Percentiles rank a stretch among this genome's conserved stretches.
These are phyloP conservation scores for Cymbopogon citratus DNA, from an alignment of 176 grass and related monocot genomes.

Conservation along the genomic window DNA sequence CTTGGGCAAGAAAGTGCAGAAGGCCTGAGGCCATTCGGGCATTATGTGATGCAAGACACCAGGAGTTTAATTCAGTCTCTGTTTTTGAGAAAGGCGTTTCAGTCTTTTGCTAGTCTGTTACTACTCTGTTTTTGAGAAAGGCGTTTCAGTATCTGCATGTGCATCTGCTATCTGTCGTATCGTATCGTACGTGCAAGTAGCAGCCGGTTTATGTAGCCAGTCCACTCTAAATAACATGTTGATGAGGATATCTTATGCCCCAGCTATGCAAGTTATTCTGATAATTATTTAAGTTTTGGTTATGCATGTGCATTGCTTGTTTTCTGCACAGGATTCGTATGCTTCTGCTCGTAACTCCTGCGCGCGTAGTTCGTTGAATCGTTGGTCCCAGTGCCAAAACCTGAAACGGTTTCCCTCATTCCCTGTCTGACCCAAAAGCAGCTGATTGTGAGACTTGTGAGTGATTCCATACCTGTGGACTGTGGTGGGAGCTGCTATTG, in stretches of 20 bases:
- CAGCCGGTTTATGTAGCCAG: not conserved
- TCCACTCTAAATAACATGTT: not conserved
- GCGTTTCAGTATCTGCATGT: not conserved
- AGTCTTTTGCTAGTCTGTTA: too few relatives aligned
- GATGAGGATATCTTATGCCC: too few relatives aligned
- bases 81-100: too few relatives aligned
- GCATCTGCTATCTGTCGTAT: not conserved
- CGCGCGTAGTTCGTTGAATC: not conserved
- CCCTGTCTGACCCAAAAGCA: not conserved
- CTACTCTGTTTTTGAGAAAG: too few relatives aligned
- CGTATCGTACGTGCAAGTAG: not conserved
- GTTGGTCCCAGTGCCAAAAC: not conserved
- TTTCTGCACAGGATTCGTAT: not conserved
- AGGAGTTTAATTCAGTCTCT: too few relatives aligned
- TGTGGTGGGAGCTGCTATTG: too few relatives aligned
- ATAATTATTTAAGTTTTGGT: not conserved
- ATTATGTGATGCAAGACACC: too few relatives aligned
- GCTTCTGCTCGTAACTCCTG: not conserved
- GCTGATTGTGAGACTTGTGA: not conserved
- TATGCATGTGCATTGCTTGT: not conserved
- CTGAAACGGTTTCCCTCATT: too few relatives aligned
- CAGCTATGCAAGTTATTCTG: too few relatives aligned
- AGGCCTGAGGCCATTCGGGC: not conserved
- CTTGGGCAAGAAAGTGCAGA: not conserved
- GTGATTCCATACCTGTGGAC: too few relatives aligned